phyloP scores from a whole-genome alignment of 495 filamentous ascomycete genomes.

The Lasiosphaeria ovina region DNA sequence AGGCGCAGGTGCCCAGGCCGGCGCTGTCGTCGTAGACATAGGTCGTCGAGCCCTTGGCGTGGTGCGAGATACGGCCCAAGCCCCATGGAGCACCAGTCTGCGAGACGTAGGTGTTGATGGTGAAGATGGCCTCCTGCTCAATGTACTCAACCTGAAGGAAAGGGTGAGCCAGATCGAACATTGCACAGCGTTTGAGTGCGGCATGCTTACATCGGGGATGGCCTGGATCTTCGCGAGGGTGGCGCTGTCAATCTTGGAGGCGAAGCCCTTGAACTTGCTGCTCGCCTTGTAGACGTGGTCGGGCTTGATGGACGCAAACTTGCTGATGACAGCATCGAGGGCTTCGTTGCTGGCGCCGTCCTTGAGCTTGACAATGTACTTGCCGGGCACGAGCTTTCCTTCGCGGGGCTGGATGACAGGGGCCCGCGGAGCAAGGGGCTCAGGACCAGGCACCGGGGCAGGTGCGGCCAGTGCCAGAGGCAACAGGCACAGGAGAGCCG shows the following conservation, averaged over 20 bases:
- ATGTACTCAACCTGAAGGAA: conserved; percentile 49
- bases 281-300: conserved; percentile 40
- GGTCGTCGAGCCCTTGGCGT: conserved; percentile 42
- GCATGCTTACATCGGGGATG: conserved; percentile 37
- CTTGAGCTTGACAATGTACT: conserved; percentile 59
- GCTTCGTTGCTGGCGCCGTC: conserved; percentile 35
- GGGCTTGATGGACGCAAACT: conserved; percentile 32
- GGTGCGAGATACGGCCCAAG: conserved; percentile 57
- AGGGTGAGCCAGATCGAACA: background rate
- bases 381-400: conserved; percentile 41
- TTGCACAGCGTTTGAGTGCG: background rate
- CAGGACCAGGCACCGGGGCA: conserved; percentile 5
- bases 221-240: conserved; percentile 41
- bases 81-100: conserved; percentile 60
- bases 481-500: conserved; percentile 22
- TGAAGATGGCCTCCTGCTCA: conserved; percentile 50
- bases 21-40: conserved; percentile 60
- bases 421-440: conserved; percentile 20
- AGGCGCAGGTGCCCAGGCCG: conserved; percentile 54
- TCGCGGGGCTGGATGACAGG: conserved; percentile 39
- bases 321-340: conserved; percentile 32
- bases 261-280: conserved; percentile 47
- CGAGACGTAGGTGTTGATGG: conserved; percentile 44
- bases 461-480: conserved; percentile 26
- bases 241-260: conserved; percentile 34